A percentile compares a stretch with the other conserved stretches of the same genome.
phyloP scores from a whole-genome alignment of 2,329 filamentous ascomycete species.

The Talaromyces sp. region DNA sequence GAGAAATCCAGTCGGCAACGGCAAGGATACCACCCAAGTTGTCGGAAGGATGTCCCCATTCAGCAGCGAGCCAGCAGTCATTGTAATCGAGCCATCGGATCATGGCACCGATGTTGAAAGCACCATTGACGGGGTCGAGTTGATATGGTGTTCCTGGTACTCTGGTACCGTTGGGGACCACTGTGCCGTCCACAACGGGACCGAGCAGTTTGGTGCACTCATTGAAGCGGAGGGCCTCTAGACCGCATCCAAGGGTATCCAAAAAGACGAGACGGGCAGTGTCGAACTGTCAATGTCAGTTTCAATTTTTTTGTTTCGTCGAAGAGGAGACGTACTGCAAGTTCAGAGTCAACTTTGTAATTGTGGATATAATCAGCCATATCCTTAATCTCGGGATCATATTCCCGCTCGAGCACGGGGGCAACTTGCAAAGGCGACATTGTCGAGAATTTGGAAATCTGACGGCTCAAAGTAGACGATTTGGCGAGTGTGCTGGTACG shows the following conservation, averaged over 20 bases:
- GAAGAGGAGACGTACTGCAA: conserved; percentile 65
- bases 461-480: conserved; percentile 4
- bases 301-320: neutral
- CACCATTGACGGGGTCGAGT: conserved; percentile 90
- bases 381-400: conserved; percentile 90
- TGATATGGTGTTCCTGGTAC: conserved; percentile 91
- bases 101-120: conserved; percentile 99
- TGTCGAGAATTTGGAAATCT: conserved; percentile 40
- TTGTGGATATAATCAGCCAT: conserved; percentile 95
- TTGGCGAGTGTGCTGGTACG: conserved; percentile 19
- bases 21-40: conserved; percentile 96
- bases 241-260: conserved; percentile 93
- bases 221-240: conserved; percentile 92
- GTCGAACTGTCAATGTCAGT: conserved; percentile 59
- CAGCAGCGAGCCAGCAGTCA: conserved; percentile 97
- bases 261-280: conserved; percentile 95
- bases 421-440: conserved; percentile 40
- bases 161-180: conserved; percentile 86
- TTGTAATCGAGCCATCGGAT: conserved; percentile 99
- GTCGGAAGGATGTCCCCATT: conserved; percentile 98
- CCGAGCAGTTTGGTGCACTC: conserved; percentile 94
- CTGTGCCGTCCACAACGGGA: conserved; percentile 82
- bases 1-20: conserved; percentile 94
- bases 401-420: conserved; percentile 51
- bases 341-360: conserved; percentile 82